A percentile compares a stretch with the other conserved stretches of the same genome.
Evolutionary conservation across 441 rosid species (phyloP).

Genomic region (Mallotus japonicus): DNA sequence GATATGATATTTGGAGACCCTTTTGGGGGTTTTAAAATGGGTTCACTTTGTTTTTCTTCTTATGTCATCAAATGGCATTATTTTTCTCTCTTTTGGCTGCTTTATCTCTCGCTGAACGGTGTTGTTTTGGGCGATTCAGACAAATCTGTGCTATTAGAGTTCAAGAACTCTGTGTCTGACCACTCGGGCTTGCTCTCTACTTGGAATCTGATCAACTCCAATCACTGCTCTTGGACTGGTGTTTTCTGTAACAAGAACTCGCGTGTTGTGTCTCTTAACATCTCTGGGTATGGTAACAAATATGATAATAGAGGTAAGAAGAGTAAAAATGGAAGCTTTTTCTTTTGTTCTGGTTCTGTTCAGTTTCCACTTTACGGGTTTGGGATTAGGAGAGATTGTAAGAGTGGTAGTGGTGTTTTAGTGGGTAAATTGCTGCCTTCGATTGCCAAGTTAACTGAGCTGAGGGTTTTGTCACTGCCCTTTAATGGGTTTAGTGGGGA

Average conservation of each 20-base stretch:
- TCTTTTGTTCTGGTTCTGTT: slow-evolving; percentile 40
- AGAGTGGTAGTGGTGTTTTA: slow-evolving; percentile 39
- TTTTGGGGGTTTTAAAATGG: slow-evolving; percentile 40
- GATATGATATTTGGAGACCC: slow-evolving; percentile 12
- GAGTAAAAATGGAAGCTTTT: slow-evolving; percentile 17
- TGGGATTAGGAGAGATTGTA: slow-evolving; percentile 55
- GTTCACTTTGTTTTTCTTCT: slow-evolving; percentile 25
- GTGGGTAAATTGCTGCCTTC: slow-evolving; percentile 51
- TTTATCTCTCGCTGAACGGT: slow-evolving; percentile 24
- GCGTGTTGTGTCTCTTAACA: slow-evolving; percentile 58
- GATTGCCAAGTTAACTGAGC: slow-evolving; percentile 48
- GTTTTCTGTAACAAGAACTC: slow-evolving; percentile 57
- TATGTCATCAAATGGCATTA: slow-evolving; percentile 35
- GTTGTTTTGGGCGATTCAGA: slow-evolving; percentile 44
- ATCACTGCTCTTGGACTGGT: slow-evolving; percentile 64
- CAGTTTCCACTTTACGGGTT: slow-evolving; percentile 45
- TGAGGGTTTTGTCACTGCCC: slow-evolving; percentile 68
- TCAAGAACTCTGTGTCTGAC: slow-evolving; percentile 65
- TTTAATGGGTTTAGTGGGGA: slow-evolving; percentile 59
- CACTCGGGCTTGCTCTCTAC: slow-evolving; percentile 56
- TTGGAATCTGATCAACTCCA: slow-evolving; percentile 48
- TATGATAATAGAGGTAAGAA: slow-evolving; percentile 27
- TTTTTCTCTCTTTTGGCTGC: slow-evolving; percentile 26
- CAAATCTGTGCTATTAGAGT: slow-evolving; percentile 60
- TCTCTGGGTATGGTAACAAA: slow-evolving; percentile 41